Percentiles rank a stretch among this genome's conserved stretches.
Evolutionary conservation across 2,329 filamentous ascomycete species (phyloP).

Genomic region (Ophidiomyces ophidiicola): DNA sequence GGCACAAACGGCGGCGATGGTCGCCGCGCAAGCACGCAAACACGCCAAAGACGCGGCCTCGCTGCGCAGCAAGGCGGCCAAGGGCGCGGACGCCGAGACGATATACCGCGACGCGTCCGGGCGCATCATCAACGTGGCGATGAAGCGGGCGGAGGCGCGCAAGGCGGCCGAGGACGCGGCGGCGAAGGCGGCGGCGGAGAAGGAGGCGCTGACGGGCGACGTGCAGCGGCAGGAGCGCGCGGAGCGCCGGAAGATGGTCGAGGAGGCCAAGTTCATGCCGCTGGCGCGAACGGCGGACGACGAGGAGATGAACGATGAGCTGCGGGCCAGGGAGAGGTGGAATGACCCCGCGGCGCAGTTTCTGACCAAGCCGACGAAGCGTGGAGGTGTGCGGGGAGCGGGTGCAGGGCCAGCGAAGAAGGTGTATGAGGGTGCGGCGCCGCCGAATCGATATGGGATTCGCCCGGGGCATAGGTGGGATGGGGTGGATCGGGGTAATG

Average conservation of each 20-base stretch:
- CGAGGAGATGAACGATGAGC: conserved; percentile 67
- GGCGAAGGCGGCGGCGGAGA: conserved; percentile 50
- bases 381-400: conserved; percentile 57
- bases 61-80: conserved; percentile 4
- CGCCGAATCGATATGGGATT: conserved; percentile 90
- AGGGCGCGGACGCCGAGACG: conserved; percentile 12
- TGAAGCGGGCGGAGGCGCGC: conserved; percentile 80
- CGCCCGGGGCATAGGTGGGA: conserved; percentile 90
- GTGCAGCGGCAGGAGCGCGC: conserved; percentile 63
- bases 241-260: conserved; percentile 52
- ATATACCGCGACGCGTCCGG: conserved; percentile 83
- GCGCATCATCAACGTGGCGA: conserved; percentile 80
- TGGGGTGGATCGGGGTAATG: conserved; percentile 85
- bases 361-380: conserved; percentile 44
- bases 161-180: conserved; percentile 62
- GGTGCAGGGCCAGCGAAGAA: conserved; percentile 40
- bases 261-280: conserved; percentile 71
- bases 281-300: conserved; percentile 76
- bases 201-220: conserved; percentile 67
- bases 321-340: conserved; percentile 69
- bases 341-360: conserved; percentile 87
- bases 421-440: conserved; percentile 63
- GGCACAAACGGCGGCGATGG: conserved; percentile 58
- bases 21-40: conserved; percentile 51
- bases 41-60: conserved; percentile 35